Base-by-base conservation (phyloP, 495 filamentous ascomycete genomes). In the Hypoxylon lenormandii region DNA sequence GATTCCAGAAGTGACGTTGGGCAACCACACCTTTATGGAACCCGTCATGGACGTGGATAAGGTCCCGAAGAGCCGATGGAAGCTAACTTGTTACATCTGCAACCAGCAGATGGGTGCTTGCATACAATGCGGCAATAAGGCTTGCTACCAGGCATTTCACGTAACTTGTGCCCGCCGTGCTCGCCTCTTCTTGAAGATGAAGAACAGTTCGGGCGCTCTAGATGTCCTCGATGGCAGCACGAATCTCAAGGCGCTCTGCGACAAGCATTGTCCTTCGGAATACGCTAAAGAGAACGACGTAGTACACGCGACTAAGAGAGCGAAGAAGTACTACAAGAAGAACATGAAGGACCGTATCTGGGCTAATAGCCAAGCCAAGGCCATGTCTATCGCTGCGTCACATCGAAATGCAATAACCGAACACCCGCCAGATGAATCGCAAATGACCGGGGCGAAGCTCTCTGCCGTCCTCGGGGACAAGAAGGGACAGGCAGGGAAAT, bases 11-110 rank as follows among this genome's bases (percentile, higher is more conserved):
- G 91, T 98, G 10, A 91, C 90, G 6, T 85, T 99, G 19, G 95
- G 92, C n/a, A 99, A 99, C 70, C 89, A 91, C 8, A 95, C 93
- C 15, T 93, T 97, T 74, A 97, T 97, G 92, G 95, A 99, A 75
- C 95, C 95, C 1, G 93, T 99, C 50, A 93, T 94, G 81, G 95
- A 98, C 62, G 91, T 99, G 61, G 95, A 98, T 73, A 96, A 97
- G 76, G 94, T 99, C 5, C 95, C 95, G 4, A 93, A 90, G 75
- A 91, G 89, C 49, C 86, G 95, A 70, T 98, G 94, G 94, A 94
- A 92, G 79, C 80, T 99, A 65, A 87, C 86, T 23, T 99, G 95
- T 80, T 99, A 98, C 80, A 96, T 99, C 48, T 99, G 95, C 80
- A 90, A 91, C 59, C 95, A 98, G 78, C 90, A 88, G 72, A 99